These are phyloP conservation scores for Grosmannia penicillata DNA, from an alignment of 2,329 filamentous ascomycete species.

Conservation along the genomic window DNA sequence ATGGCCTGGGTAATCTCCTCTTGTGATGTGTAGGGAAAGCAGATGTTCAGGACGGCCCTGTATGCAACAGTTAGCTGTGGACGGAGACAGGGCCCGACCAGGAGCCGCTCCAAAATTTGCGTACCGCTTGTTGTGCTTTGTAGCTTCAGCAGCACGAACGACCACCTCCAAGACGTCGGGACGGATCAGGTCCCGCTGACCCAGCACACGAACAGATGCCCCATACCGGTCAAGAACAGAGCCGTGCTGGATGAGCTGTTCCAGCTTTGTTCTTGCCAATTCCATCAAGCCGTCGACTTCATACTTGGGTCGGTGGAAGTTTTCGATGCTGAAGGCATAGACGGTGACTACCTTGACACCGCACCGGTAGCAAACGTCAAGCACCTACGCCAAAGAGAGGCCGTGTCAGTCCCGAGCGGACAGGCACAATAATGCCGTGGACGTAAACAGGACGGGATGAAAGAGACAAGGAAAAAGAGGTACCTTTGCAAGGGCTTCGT, in stretches of 20 bases:
- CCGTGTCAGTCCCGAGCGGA: no score
- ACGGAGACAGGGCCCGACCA: no score
- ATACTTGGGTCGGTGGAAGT: constrained; percentile 93
- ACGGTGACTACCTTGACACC: constrained; percentile 95
- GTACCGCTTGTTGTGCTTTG: constrained; percentile 70
- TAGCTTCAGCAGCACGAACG: constrained; percentile 73
- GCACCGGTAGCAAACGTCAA: constrained; percentile 96
- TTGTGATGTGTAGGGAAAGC: constrained; percentile 91
- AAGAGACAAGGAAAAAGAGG: constrained; percentile 15
- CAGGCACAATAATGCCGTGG: constrained; percentile 12
- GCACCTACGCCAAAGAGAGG: constrained; percentile 43
- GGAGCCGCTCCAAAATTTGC: no score
- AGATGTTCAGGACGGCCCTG: constrained; percentile 66
- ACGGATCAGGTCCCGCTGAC: constrained; percentile 69
- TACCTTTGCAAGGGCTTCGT: constrained; percentile 83
- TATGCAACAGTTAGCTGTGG: not conserved
- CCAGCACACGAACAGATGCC: constrained; percentile 71
- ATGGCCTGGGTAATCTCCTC: constrained; percentile 91
- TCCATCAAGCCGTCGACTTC: constrained; percentile 97
- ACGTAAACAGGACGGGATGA: not conserved
- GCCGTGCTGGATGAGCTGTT: constrained; percentile 83
- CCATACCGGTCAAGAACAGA: constrained; percentile 88
- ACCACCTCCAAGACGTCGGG: constrained; percentile 81
- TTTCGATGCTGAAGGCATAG: constrained; percentile 97
- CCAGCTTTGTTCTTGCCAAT: constrained; percentile 88